Evolutionary conservation across 2,329 filamentous ascomycete species (phyloP), one percentile per base, ranked within the genome.

Genomic region (Calonectria fujianensis): DNA sequence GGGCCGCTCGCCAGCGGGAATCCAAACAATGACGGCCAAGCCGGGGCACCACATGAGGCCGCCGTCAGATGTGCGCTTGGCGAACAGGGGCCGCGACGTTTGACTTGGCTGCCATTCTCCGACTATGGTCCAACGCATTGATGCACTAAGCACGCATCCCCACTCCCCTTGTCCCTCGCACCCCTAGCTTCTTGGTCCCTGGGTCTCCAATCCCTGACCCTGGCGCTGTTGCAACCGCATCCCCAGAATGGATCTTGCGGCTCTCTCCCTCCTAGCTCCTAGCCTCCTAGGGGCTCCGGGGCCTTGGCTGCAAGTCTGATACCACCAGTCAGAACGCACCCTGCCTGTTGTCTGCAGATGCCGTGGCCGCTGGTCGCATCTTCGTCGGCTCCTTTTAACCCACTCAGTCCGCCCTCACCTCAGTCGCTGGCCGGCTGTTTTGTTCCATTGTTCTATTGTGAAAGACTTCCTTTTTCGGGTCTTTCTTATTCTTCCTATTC

Each of bases 231-330:
- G 57, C 65, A 74, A 71, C 75, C 73, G 68, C 67, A 73, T 78
- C 79, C 78, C 79, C 79, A 72, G 78, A 78, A 80, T 80, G 78
- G 72, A 80, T 81, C 80, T 81, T 81, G 80, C 77, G 80, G 80
- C 80, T 81, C 80, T 81, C 80, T 76, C 32, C 32, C 32, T 35
- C 45, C 13, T 20, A 3, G 41, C 18, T 32, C 20, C 18, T 11
- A 3, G 45, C 20, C n/a, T 18, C 74, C 78, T 78, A 41, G 59
- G 66, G 48, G 37, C 57, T 67, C 39, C 39, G 52, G 16, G 68
- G 54, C 68, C 39, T 70, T 77, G 75, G 75, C 76, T 80, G 76
- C 75, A 48, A 52, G 70, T 76, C 71, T 74, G 71, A 79, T 70
- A 77, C 76, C 79, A 77, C 78, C 74, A 79, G 73, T 80, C 69